Base-by-base conservation (phyloP, 1,284 basidiomycete species). In the Marasmius oreades region DNA sequence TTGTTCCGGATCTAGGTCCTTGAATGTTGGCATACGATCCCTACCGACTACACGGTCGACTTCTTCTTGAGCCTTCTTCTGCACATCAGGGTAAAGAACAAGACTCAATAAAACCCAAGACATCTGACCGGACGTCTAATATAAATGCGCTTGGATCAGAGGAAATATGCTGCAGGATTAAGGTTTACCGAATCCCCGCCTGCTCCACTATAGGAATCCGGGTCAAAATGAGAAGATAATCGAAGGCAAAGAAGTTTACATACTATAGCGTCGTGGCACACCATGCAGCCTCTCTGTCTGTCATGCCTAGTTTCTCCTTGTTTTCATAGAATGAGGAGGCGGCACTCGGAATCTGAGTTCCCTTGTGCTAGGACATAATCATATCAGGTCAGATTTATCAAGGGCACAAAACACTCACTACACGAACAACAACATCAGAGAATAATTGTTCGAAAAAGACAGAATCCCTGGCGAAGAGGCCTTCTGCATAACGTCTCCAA, bases 91-190 rank as follows among this genome's bases (percentile, higher is more conserved):
- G 47, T 64, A 55, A 28, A 63, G 28, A 0, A 57, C 43, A 58
- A 64, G 63, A 1, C 59, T 59, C 33, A 61, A 31, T 6, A 66
- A 54, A 34, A 64, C 60, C 55, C 59, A 61, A 0, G 58, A 51
- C 12, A 61, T 36, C 12, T 44, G 42, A 5, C 52, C 56, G 10
- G 61, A 53, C 11, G 56, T 62, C 63, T 62, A 39, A 10, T 1
- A 47, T 31, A 4, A 31, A 10, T 10, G 4, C 28, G 43, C 11
- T 20, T 16, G 20, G 20, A 48, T 20, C 20, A 8, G 23, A 48
- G 43, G 5, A 4, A 28, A 52, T 33, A 20, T 16, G 20, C 4
- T 12, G 45, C 14, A 37, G 39, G 14, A 36, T 33, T 51, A n/a
- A n/a, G n/a, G n/a, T n/a, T n/a, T n/a, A 36, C 60, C 28, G 60